A percentile compares a stretch with the other conserved stretches of the same genome.
phyloP scores from a whole-genome alignment of 495 filamentous ascomycete species.

The Penicillium ucsense region DNA sequence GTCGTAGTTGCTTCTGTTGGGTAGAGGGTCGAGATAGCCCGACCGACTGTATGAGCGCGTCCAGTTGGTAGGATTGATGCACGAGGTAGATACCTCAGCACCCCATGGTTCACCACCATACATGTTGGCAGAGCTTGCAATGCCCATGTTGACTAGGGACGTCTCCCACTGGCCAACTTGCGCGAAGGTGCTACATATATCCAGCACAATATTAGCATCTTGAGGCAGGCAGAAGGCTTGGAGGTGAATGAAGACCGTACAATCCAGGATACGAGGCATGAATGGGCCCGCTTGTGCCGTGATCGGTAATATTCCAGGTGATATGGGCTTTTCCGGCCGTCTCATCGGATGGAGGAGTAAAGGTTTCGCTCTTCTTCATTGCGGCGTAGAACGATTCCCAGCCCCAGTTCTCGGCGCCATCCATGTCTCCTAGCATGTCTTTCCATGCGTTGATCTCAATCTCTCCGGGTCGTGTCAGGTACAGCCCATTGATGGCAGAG shows the following conservation, averaged over 20 bases:
- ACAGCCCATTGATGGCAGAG: conserved; percentile 28
- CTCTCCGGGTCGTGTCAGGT: conserved; percentile 25
- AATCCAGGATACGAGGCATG: conserved; percentile 42
- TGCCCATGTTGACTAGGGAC: conserved; percentile 16
- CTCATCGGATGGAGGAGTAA: conserved; percentile 20
- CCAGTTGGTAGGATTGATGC: conserved; percentile 26
- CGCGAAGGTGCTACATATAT: conserved; percentile 14
- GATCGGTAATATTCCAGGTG: conserved; percentile 22
- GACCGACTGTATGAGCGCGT: conserved; percentile 25
- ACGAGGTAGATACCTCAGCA: conserved; percentile 23
- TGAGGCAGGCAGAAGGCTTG: background rate
- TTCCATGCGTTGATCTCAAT: conserved; percentile 25
- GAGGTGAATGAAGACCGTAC: conserved; percentile 5
- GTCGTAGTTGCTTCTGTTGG: conserved; percentile 28
- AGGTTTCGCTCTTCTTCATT: conserved; percentile 35
- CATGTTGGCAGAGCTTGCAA: conserved; percentile 17
- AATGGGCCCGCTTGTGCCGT: conserved; percentile 33
- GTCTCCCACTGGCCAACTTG: conserved; percentile 22
- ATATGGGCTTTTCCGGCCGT: conserved; percentile 31
- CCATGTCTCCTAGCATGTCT: conserved; percentile 23
- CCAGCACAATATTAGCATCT: conserved; percentile 1
- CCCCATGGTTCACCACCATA: conserved; percentile 24
- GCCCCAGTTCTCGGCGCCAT: conserved; percentile 23
- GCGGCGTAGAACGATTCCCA: conserved; percentile 26
- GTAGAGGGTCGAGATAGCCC: conserved; percentile 33